phyloP scores from a whole-genome alignment of 2,329 filamentous ascomycete species.

The Calonectria hongkongensis region DNA sequence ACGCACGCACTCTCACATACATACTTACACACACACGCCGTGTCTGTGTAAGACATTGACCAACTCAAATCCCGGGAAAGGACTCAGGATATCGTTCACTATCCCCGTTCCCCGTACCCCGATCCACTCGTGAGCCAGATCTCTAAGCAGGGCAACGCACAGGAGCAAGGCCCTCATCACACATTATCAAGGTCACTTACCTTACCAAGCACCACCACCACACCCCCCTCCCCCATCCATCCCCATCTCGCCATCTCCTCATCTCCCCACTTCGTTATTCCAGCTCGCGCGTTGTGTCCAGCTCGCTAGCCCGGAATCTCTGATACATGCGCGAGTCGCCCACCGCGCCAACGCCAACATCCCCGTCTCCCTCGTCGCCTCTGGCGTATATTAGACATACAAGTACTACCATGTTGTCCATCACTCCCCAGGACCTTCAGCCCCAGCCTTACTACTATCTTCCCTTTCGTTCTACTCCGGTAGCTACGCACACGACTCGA shows the following conservation, averaged over 20 bases:
- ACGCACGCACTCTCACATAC: conserved; percentile 37
- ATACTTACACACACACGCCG: conserved; percentile 35
- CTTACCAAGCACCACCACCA: conserved; percentile 49
- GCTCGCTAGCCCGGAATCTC: conserved; percentile 54
- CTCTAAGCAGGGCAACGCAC: conserved; percentile 40
- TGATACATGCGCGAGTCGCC: conserved; percentile 57
- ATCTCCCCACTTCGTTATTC: conserved; percentile 44
- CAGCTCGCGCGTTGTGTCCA: conserved; percentile 51
- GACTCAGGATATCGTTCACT: conserved; percentile 25
- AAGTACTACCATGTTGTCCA: conserved; percentile 57
- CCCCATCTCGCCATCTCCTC: conserved; percentile 49
- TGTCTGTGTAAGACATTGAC: conserved; percentile 52
- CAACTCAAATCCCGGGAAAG: conserved; percentile 52
- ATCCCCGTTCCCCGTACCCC: conserved; percentile 41
- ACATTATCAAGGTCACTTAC: conserved; percentile 25
- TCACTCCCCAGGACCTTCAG: conserved; percentile 54
- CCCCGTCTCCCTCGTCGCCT: conserved; percentile 53
- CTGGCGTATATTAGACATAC: conserved; percentile 54
- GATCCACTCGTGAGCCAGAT: conserved; percentile 55
- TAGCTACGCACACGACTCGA: conserved; percentile 21
- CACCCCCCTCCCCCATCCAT: conserved; percentile 47
- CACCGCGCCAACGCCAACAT: conserved; percentile 47
- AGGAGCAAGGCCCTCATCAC: conserved; percentile 34
- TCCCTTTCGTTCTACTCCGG: conserved; percentile 38
- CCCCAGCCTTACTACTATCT: conserved; percentile 52